These are phyloP conservation scores for Lentinula boryana DNA, from an alignment of 768 basidiomycete genomes.

Conservation along the genomic window DNA sequence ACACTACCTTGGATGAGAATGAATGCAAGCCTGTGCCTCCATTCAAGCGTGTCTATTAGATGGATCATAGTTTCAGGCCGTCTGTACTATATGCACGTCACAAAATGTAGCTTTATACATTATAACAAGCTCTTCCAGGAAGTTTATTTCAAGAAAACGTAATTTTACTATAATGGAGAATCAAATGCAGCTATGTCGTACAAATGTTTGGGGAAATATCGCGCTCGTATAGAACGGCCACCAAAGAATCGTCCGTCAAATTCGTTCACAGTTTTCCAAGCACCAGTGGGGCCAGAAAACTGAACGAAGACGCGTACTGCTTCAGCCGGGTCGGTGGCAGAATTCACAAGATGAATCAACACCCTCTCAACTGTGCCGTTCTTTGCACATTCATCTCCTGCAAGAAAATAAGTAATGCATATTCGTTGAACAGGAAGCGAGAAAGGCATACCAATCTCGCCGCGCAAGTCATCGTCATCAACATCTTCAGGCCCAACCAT, in stretches of 20 bases:
- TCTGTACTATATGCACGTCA: not conserved
- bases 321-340: slow-evolving; percentile 61
- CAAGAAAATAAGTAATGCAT: not conserved
- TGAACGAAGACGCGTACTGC: slow-evolving; percentile 87
- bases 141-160: not conserved
- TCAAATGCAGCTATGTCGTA: not conserved
- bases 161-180: not conserved
- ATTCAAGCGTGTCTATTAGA: slow-evolving; percentile 92
- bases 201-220: slow-evolving; percentile 74
- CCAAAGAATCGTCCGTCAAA: slow-evolving; percentile 92
- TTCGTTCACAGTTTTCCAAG: slow-evolving; percentile 94
- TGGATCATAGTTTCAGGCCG: not conserved
- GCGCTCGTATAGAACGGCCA: slow-evolving; percentile 74
- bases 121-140: not conserved
- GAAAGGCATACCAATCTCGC: slow-evolving; percentile 70
- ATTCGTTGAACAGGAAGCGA: not conserved
- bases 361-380: slow-evolving; percentile 92
- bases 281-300: slow-evolving; percentile 87
- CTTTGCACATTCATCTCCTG: slow-evolving; percentile 88
- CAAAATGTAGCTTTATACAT: not conserved
- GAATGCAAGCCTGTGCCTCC: slow-evolving; percentile 98
- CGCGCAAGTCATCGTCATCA: slow-evolving; percentile 78
- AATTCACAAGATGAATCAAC: slow-evolving; percentile 71
- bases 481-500: slow-evolving; percentile 83
- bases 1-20: slow-evolving; percentile 84